Evolutionary conservation across 2,329 filamentous ascomycete species (phyloP).

Genomic region (Monilinia vaccinii-corymbosi): DNA sequence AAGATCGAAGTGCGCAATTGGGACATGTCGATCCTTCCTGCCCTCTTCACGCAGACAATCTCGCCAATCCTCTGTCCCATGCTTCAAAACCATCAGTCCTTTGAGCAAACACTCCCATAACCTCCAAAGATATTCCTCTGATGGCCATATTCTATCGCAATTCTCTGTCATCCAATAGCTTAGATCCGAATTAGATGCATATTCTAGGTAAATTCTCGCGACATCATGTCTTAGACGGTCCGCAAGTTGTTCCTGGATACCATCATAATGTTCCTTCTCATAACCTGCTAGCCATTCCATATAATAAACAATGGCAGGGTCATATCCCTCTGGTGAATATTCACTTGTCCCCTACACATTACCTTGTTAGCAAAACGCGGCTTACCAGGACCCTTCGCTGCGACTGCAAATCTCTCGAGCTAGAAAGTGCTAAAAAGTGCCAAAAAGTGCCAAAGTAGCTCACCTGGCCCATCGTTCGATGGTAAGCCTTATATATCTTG

Average conservation of each 20-base stretch:
- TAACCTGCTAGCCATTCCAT: rapidly evolving
- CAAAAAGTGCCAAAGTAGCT: neutral
- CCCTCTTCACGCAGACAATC: neutral
- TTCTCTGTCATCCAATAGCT: neutral
- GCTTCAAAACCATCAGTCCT: neutral
- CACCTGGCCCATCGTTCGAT: neutral
- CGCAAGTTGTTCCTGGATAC: neutral
- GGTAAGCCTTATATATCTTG: conserved; percentile 1
- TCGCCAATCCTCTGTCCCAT: neutral
- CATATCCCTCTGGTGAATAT: neutral
- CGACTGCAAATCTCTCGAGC: neutral
- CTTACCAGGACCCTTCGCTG: too few relatives aligned
- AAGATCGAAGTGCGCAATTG: neutral
- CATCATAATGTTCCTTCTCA: neutral
- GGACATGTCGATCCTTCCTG: neutral
- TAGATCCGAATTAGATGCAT: neutral
- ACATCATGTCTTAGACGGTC: neutral
- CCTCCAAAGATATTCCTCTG: neutral
- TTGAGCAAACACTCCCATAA: conserved; percentile 6
- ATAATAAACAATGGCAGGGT: neutral
- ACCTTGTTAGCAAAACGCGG: neutral
- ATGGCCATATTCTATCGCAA: neutral
- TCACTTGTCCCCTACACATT: neutral
- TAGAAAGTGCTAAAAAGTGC: neutral
- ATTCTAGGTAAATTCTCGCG: conserved; percentile 5